phyloP scores from a whole-genome alignment of 257 asterid species.

The Nicotiana tomentosiformis region DNA sequence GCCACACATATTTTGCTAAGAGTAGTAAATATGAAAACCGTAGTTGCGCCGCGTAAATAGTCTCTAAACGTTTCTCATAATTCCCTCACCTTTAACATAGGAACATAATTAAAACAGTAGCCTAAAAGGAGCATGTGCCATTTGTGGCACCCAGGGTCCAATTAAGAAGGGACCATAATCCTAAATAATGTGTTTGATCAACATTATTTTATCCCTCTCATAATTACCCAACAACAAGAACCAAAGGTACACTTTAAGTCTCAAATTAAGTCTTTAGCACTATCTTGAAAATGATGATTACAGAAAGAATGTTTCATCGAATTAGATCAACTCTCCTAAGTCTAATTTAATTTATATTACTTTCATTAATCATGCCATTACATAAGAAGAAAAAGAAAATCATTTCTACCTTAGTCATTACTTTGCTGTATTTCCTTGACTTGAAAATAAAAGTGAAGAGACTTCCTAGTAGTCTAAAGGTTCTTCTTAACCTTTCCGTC shows the following conservation, averaged over 20 bases:
- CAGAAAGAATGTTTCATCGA: background rate
- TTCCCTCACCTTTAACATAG: too few species aligned
- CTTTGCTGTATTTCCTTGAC: constrained; percentile 18
- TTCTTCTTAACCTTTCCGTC: background rate
- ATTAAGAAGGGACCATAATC: too few species aligned
- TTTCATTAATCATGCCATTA: background rate
- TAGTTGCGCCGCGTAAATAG: too few species aligned
- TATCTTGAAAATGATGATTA: constrained; percentile 15
- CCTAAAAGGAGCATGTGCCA: too few species aligned
- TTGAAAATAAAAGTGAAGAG: background rate
- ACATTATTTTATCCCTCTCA: background rate
- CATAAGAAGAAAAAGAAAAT: too few species aligned
- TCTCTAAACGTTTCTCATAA: too few species aligned
- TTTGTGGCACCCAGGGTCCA: too few species aligned
- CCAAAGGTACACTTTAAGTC: constrained; percentile 16
- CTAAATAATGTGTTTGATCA: background rate
- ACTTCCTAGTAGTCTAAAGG: background rate
- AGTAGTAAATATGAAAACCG: too few species aligned
- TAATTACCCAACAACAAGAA: background rate
- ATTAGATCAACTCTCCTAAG: background rate
- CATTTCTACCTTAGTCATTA: background rate
- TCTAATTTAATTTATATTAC: background rate
- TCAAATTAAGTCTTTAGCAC: background rate
- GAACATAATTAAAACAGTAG: too few species aligned
- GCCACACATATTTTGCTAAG: too few species aligned